These are phyloP conservation scores for Diddensiella caesifluorescens DNA, from an alignment of 805 yeast species.

Conservation along the genomic window DNA sequence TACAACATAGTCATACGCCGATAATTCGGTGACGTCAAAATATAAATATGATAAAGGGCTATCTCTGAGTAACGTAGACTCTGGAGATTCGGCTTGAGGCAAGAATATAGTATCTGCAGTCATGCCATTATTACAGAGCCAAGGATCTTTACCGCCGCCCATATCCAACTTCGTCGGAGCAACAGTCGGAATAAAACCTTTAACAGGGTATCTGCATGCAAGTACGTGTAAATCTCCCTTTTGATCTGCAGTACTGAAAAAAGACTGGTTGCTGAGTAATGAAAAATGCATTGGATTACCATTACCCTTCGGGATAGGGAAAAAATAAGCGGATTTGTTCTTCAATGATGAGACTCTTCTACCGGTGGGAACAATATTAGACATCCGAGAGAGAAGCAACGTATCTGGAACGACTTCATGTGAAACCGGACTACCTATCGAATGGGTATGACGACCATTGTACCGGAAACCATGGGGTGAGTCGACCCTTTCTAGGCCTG, in stretches of 20 bases:
- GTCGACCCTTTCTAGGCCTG: conserved; percentile 28
- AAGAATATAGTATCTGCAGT: no score
- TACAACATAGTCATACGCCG: conserved; percentile 46
- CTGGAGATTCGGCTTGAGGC: no score
- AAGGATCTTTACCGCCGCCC: no score
- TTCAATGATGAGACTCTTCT: conserved; percentile 1
- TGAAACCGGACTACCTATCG: neutral
- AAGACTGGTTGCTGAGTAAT: no score
- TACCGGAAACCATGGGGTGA: conserved; percentile 3
- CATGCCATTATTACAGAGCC: no score
- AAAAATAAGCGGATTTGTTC: no score
- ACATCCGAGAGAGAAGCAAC: conserved; percentile 13
- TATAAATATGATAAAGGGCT: conserved; percentile 46
- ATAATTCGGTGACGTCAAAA: conserved; percentile 36
- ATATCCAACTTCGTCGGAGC: no score
- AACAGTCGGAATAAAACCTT: no score
- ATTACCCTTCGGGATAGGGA: no score
- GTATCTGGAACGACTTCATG: conserved; percentile 1
- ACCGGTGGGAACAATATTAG: conserved; percentile 18
- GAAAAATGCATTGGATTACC: no score
- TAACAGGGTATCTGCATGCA: conserved; percentile 24
- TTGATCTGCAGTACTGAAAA: no score
- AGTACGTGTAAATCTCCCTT: conserved; percentile 24
- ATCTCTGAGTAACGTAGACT: no score
- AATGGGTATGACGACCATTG: conserved; percentile 3